Conservation (phyloP, 2,329 filamentous ascomycete genomes). For the Cadophora sp. region DNA sequence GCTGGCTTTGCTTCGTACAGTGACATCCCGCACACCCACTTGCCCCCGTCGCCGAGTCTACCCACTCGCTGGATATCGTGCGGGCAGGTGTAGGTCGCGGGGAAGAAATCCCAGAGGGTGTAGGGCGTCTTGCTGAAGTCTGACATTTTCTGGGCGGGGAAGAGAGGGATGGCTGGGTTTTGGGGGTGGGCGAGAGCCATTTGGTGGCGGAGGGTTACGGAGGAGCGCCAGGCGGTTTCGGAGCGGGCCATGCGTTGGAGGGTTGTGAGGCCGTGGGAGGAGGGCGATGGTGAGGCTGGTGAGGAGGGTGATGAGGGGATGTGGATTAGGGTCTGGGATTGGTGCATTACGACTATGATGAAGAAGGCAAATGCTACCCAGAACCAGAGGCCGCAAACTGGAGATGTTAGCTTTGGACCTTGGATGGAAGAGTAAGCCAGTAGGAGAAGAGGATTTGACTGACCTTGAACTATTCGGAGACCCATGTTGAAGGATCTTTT, state of each 20-base stretch:
- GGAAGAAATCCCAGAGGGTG: slow-evolving; percentile 50
- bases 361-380: slow-evolving; percentile 40
- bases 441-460: not conserved
- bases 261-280: slow-evolving; percentile 26
- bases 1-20: slow-evolving; percentile 42
- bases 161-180: slow-evolving; percentile 36
- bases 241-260: slow-evolving; percentile 37
- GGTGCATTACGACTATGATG: slow-evolving; percentile 35
- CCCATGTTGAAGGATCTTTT: slow-evolving; percentile 34
- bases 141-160: slow-evolving; percentile 34
- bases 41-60: slow-evolving; percentile 50
- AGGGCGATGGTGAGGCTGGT: slow-evolving; percentile 12
- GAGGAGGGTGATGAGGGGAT: not conserved
- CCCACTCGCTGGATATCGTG: slow-evolving; percentile 50
- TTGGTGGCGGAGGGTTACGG: slow-evolving; percentile 36
- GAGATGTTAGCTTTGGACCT: not conserved
- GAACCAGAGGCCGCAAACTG: slow-evolving; percentile 40
- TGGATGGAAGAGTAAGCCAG: not conserved
- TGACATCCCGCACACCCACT: slow-evolving; percentile 51
- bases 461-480: slow-evolving; percentile 37
- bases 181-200: slow-evolving; percentile 34
- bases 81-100: slow-evolving; percentile 49
- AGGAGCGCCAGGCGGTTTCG: slow-evolving; percentile 35
- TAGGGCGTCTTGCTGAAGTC: slow-evolving; percentile 42
- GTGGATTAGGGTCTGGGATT: slow-evolving; percentile 27